Evolutionary conservation across 306 rosid genomes (phyloP).

Genomic region (Leucaena leucocephala): DNA sequence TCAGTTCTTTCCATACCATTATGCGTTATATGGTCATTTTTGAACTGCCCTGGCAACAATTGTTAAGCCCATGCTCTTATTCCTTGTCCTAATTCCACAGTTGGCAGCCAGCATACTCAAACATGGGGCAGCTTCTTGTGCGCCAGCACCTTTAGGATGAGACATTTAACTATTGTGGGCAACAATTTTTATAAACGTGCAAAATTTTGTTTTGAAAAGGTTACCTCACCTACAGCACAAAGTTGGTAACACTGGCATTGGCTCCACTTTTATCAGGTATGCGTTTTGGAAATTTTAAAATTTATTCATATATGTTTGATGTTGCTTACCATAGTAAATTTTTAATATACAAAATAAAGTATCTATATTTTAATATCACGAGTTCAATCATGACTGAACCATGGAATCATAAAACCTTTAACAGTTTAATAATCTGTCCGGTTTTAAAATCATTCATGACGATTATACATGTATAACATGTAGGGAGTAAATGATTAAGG

Average conservation of each 20-base stretch:
- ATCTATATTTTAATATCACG: not conserved
- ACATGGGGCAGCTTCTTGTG: not conserved
- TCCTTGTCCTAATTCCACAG: not conserved
- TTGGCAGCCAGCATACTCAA: not conserved
- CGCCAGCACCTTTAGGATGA: not conserved
- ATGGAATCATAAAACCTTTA: not conserved
- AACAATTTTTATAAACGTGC: not conserved
- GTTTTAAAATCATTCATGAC: not conserved
- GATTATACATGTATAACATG: conserved; percentile 16
- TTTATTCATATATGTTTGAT: not conserved
- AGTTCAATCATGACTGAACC: not conserved
- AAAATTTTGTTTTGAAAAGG: not conserved
- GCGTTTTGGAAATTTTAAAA: not conserved
- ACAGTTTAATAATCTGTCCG: not conserved
- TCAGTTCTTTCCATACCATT: not conserved
- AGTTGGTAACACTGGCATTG: not conserved
- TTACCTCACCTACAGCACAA: not conserved
- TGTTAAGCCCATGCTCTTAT: not conserved
- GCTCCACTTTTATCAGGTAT: not conserved
- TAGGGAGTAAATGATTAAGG: conserved; percentile 15
- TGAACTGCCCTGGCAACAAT: not conserved
- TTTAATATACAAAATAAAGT: not conserved
- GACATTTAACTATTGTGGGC: not conserved
- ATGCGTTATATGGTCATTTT: not conserved
- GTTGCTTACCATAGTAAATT: not conserved